phyloP scores from a whole-genome alignment of 805 yeast genomes.

The Isabelozyma pseudorhagii region DNA sequence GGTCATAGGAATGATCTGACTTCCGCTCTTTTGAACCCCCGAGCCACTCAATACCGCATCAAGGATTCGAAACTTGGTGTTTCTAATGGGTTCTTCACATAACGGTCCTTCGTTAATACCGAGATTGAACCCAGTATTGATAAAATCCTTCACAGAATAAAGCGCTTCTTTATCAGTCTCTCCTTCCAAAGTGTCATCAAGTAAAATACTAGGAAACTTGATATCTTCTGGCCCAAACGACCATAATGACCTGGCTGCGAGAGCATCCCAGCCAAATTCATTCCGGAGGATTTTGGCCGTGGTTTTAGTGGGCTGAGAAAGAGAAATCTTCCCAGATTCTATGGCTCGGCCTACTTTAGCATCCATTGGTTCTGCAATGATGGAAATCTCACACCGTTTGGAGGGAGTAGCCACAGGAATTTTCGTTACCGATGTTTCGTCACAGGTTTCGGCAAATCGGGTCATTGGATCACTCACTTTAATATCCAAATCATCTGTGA shows the following conservation, averaged over 20 bases:
- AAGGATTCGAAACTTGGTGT: slow-evolving; percentile 67
- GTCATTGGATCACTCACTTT: slow-evolving; percentile 84
- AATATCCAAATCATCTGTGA: slow-evolving; percentile 60
- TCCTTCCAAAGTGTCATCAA: slow-evolving; percentile 70
- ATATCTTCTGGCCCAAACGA: slow-evolving; percentile 51
- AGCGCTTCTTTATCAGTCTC: slow-evolving; percentile 62
- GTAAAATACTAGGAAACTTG: slow-evolving; percentile 47
- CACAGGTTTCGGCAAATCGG: slow-evolving; percentile 73
- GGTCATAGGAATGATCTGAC: slow-evolving; percentile 78
- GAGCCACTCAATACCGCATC: slow-evolving; percentile 53
- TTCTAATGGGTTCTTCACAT: slow-evolving; percentile 78
- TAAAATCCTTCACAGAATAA: slow-evolving; percentile 45
- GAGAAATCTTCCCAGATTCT: slow-evolving; percentile 43
- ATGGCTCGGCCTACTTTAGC: slow-evolving; percentile 51
- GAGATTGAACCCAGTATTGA: slow-evolving; percentile 82
- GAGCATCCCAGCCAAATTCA: slow-evolving; percentile 74
- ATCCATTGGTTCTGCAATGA: slow-evolving; percentile 72
- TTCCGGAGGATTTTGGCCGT: slow-evolving; percentile 55
- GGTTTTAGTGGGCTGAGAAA: slow-evolving; percentile 33
- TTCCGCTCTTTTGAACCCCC: slow-evolving; percentile 46
- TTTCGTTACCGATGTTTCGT: slow-evolving; percentile 62
- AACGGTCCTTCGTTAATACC: slow-evolving; percentile 84
- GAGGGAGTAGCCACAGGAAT: slow-evolving; percentile 55
- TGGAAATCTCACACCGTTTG: slow-evolving; percentile 54
- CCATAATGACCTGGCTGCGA: slow-evolving; percentile 83